Evolutionary conservation across 805 yeast genomes (phyloP).

Genomic region (Isabelozyma gotoi): DNA sequence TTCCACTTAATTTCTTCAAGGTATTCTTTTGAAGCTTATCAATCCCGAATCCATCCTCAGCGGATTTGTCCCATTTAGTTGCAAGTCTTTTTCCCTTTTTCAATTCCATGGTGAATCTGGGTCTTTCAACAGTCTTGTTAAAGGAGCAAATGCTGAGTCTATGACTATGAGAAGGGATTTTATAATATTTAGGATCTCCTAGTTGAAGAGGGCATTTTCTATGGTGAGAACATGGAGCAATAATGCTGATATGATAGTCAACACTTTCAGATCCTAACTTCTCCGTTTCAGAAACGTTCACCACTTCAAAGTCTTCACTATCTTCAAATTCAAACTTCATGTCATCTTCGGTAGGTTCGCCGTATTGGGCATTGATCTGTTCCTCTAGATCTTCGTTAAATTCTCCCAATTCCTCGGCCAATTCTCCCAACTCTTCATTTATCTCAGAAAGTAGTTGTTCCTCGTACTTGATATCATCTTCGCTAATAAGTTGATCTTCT

Average conservation of each 20-base stretch:
- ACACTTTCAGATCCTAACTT: slow-evolving; percentile 20
- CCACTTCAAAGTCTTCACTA: slow-evolving; percentile 25
- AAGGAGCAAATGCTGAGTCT: slow-evolving; percentile 75
- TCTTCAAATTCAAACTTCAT: slow-evolving; percentile 49
- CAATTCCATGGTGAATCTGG: slow-evolving; percentile 75
- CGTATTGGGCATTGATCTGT: slow-evolving; percentile 39
- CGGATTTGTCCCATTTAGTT: slow-evolving; percentile 62
- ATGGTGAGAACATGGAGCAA: slow-evolving; percentile 94
- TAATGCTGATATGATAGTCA: slow-evolving; percentile 57
- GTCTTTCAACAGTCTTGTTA: slow-evolving; percentile 70
- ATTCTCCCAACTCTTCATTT: slow-evolving; percentile 11
- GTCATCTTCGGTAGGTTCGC: slow-evolving; percentile 43
- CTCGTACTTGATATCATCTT: slow-evolving; percentile 34
- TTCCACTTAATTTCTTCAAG: slow-evolving; percentile 51
- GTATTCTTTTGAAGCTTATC: slow-evolving; percentile 28
- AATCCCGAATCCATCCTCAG: slow-evolving; percentile 57
- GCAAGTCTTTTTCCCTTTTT: slow-evolving; percentile 79
- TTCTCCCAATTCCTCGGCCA: slow-evolving; percentile 8
- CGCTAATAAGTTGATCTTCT: slow-evolving; percentile 35
- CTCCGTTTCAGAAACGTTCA: slow-evolving; percentile 13
- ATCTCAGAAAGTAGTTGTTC: slow-evolving; percentile 27
- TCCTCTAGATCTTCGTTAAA: slow-evolving; percentile 21
- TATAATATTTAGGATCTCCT: slow-evolving; percentile 67
- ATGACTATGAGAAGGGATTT: slow-evolving; percentile 53
- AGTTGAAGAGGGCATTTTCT: slow-evolving; percentile 82